Percentiles rank a stretch among this genome's conserved stretches.
These are phyloP conservation scores for Lippia alba DNA, from an alignment of 305 asterid species.

Conservation along the genomic window DNA sequence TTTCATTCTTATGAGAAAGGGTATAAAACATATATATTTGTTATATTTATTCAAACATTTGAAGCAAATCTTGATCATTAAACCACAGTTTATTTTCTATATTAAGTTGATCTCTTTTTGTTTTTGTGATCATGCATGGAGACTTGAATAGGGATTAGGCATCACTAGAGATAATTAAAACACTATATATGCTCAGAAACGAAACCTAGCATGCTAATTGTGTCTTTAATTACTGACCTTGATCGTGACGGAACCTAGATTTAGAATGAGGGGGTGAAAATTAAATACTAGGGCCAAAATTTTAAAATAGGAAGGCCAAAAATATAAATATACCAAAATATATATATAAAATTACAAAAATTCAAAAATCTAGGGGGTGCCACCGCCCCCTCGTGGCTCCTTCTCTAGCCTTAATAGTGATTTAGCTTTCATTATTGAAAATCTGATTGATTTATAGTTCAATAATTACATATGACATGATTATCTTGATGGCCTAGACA, in stretches of 20 bases:
- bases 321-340: no score
- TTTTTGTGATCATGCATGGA: neutral
- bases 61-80: neutral
- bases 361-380: no score
- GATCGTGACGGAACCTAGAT: no score
- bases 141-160: neutral
- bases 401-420: neutral
- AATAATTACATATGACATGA: neutral
- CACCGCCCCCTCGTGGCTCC: no score
- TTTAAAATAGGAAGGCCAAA: no score
- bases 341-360: no score
- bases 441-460: neutral
- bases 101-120: neutral
- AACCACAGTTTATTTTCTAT: no score
- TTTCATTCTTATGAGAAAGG: constrained; percentile 9
- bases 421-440: neutral
- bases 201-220: neutral
- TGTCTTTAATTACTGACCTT: no score
- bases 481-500: neutral
- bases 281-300: no score
- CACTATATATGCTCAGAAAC: neutral
- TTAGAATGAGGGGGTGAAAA: no score
- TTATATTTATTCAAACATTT: no score
- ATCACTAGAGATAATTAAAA: neutral
- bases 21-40: neutral